Base-by-base conservation (phyloP, 768 basidiomycete genomes). In the Russula olivacea region DNA sequence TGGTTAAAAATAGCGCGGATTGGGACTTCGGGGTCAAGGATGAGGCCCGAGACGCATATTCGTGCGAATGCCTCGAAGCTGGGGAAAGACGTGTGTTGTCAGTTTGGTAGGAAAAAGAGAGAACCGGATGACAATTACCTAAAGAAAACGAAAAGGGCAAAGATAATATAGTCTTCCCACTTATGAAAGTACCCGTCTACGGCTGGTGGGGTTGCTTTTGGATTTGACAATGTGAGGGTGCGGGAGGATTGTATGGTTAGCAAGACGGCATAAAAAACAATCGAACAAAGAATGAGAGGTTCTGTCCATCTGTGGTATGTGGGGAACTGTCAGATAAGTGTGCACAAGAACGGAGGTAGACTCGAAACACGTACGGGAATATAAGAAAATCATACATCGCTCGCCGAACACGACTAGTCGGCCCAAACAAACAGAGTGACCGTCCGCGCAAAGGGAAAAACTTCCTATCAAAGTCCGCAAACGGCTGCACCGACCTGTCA, bases 91-190 rank as follows among this genome's bases (percentile, higher is more conserved):
- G 11, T 2, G 4, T 4, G 21, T 21, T 71, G 66, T 61, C 45
- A 59, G 25, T 47, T 21, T 2, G 50, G 21, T 21, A 55, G 23
- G 34, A 61, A 55, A 41, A 54, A 54, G 38, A 48, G n/a, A n/a
- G 7, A 55, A 10, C 21, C 11, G 11, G 14, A 45, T 19, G 48
- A 23, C 87, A 70, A 75, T 88, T 23, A 47, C 89, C 93, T 93
- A 80, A 93, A 98, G 68, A 91, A 69, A 62, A 87, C 74, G 74
- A 98, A 98, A 58, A 98, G 75, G 21, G 70, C 81, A 72, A 98
- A 91, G n/a, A 98, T 77, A 21, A 79, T 85, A 69, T 83, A 87
- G 73, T 98, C 95, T 69, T 94, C 92, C 95, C 95, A 98, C 14
- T 74, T 67, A 63, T 87, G 84, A 75, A 98, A 97, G 76, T 89